Evolutionary conservation across 441 rosid genomes (phyloP).

Genomic region (Populus hybrid): DNA sequence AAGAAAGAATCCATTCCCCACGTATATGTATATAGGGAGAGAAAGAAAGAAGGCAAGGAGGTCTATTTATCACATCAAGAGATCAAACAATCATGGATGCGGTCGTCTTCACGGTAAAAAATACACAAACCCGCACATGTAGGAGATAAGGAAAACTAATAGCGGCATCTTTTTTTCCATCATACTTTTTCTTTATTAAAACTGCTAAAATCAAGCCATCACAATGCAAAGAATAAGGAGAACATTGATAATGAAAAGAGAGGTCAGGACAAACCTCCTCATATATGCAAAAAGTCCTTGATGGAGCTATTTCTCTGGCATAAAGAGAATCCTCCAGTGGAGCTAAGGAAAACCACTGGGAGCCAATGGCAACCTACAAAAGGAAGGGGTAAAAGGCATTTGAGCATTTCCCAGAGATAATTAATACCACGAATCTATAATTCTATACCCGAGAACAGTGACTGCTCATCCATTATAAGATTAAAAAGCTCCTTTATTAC

Average conservation of each 20-base stretch:
- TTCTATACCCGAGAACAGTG: neutral
- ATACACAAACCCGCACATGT: neutral
- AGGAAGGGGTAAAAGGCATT: neutral
- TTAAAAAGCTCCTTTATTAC: neutral
- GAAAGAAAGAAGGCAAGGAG: neutral
- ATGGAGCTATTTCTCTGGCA: slow-evolving; percentile 54
- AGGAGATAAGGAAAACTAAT: neutral
- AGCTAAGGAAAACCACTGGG: slow-evolving; percentile 78
- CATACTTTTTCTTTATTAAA: neutral
- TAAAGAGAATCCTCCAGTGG: slow-evolving; percentile 40
- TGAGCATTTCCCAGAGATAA: neutral
- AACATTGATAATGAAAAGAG: neutral
- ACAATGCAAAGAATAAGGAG: neutral
- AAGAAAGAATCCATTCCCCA: too few species aligned
- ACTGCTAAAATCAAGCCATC: neutral
- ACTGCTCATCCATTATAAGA: neutral
- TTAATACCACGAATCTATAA: neutral
- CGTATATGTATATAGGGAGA: too few species aligned
- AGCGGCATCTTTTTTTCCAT: neutral
- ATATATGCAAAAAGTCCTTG: slow-evolving; percentile 79
- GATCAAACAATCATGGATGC: neutral
- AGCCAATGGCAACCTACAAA: slow-evolving; percentile 46
- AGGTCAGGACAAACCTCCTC: slow-evolving; percentile 60
- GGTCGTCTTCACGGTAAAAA: neutral
- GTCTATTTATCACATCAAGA: neutral